phyloP scores from a whole-genome alignment of 495 filamentous ascomycete species.

The Diplogelasinospora grovesii region DNA sequence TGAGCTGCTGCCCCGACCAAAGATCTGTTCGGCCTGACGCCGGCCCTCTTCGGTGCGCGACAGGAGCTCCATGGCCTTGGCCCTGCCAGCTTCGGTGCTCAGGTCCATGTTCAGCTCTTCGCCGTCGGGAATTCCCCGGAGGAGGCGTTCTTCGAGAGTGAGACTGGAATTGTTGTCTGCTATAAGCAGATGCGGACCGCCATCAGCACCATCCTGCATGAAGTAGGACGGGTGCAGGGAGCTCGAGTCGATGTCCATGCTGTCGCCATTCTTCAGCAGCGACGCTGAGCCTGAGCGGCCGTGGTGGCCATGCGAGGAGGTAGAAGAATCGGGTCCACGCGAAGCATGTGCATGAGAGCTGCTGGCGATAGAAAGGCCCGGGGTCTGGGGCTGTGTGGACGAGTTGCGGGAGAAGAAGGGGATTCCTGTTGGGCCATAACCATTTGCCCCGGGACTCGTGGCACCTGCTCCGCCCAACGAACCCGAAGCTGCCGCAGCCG shows the following conservation, averaged over 20 bases:
- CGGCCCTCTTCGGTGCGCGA: slow-evolving; percentile 32
- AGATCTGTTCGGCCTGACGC: slow-evolving; percentile 34
- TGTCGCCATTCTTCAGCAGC: slow-evolving; percentile 15
- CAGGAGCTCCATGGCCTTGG: slow-evolving; percentile 33
- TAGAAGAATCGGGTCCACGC: slow-evolving; percentile 15
- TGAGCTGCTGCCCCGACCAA: slow-evolving; percentile 31
- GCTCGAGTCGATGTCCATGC: slow-evolving; percentile 26
- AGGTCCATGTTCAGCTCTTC: slow-evolving; percentile 23
- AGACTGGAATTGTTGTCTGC: slow-evolving; percentile 25
- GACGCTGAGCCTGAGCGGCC: slow-evolving; percentile 15
- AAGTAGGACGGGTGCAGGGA: slow-evolving; percentile 32
- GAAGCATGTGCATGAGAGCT: slow-evolving; percentile 27
- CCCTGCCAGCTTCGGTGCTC: slow-evolving; percentile 22
- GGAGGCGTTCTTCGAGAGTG: slow-evolving; percentile 36
- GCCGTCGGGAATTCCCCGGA: slow-evolving; percentile 27
- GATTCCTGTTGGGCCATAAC: slow-evolving; percentile 21
- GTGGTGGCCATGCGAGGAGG: slow-evolving; percentile 24
- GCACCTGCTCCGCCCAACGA: slow-evolving; percentile 15
- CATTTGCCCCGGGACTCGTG: slow-evolving; percentile 30
- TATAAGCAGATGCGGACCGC: slow-evolving; percentile 27
- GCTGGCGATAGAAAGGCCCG: slow-evolving; percentile 25
- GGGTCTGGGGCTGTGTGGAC: slow-evolving; percentile 33
- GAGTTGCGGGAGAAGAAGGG: slow-evolving; percentile 32
- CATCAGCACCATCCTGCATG: slow-evolving; percentile 23
- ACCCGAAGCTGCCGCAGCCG: slow-evolving; percentile 23